Evolutionary conservation across 163 green algal genomes (phyloP).

Genomic region (Chlorella variabilis): DNA sequence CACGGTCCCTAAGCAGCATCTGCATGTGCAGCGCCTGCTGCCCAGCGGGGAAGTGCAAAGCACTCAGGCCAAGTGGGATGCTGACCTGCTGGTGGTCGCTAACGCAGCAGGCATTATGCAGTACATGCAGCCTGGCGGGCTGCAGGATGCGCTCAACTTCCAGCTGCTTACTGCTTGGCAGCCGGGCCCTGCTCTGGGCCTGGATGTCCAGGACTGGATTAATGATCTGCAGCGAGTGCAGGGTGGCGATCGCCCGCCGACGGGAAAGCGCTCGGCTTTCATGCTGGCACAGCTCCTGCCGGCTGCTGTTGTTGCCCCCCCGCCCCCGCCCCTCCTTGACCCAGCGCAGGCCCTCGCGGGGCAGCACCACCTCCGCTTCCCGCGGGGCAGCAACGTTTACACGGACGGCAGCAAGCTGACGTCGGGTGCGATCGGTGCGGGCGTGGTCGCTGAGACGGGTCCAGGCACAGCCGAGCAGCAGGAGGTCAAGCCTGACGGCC

Average conservation of each 20-base stretch:
- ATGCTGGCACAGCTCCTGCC: background rate
- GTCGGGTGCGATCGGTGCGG: background rate
- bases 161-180: background rate
- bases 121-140: too few relatives aligned
- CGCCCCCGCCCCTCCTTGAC: too few relatives aligned
- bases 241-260: too few relatives aligned
- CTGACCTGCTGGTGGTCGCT: too few relatives aligned
- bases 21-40: too few relatives aligned
- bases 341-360: background rate
- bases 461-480: background rate
- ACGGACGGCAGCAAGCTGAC: background rate
- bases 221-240: background rate
- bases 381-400: background rate
- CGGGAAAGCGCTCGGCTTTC: background rate
- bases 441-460: background rate
- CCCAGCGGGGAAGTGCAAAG: too few relatives aligned
- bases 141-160: too few relatives aligned
- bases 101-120: too few relatives aligned
- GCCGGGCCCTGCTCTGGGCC: background rate
- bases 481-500: background rate
- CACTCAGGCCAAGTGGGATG: too few relatives aligned
- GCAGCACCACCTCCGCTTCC: background rate
- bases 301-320: background rate
- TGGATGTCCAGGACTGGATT: background rate
- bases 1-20: too few relatives aligned